These are phyloP conservation scores for Macrophomina phaseolina DNA, from an alignment of 2,329 filamentous ascomycete species.

Conservation along the genomic window DNA sequence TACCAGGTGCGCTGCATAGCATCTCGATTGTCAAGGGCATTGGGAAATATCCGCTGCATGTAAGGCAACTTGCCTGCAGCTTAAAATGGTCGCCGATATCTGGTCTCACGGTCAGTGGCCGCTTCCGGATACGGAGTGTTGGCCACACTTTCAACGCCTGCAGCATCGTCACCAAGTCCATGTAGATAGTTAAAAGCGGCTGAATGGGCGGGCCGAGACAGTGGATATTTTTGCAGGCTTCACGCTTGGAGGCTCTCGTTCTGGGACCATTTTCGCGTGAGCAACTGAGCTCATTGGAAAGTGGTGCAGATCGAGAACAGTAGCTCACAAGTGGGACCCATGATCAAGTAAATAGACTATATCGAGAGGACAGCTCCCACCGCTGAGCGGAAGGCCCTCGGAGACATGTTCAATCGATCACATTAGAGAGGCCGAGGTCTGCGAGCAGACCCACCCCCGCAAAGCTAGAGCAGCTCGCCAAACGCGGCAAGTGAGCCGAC, in stretches of 20 bases:
- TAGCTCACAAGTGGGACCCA: neutral
- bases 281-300: neutral
- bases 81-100: constrained; percentile 55
- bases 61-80: constrained; percentile 54
- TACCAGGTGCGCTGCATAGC: constrained; percentile 56
- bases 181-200: constrained; percentile 56
- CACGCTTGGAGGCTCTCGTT: constrained; percentile 42
- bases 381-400: neutral
- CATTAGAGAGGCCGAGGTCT: neutral
- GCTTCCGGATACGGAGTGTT: too few species aligned
- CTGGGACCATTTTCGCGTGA: neutral
- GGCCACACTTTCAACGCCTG: constrained; percentile 47
- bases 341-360: neutral
- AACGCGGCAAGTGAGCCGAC: constrained; percentile 14
- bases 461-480: constrained; percentile 7
- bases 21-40: constrained; percentile 54
- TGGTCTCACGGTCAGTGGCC: constrained; percentile 28
- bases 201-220: constrained; percentile 43
- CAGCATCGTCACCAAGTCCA: constrained; percentile 54
- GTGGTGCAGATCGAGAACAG: neutral
- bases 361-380: neutral
- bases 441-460: neutral
- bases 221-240: constrained; percentile 43
- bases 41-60: constrained; percentile 58
- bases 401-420: neutral